phyloP scores from a whole-genome alignment of 352 stramenopile genomes.

The Globisporangium lucens region DNA sequence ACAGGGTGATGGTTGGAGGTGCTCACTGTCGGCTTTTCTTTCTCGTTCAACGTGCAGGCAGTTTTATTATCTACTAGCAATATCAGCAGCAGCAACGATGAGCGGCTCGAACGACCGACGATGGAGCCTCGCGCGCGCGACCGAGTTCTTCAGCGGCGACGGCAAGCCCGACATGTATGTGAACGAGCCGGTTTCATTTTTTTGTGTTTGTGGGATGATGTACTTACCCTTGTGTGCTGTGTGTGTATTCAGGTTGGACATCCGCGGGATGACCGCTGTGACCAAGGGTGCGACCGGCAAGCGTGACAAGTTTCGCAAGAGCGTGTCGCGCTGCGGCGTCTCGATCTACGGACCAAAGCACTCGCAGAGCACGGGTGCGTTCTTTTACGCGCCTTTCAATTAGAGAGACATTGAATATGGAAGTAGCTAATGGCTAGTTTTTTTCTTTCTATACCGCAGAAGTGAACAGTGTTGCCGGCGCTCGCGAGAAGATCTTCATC shows the following conservation, averaged over 20 bases:
- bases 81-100: slow-evolving; percentile 23
- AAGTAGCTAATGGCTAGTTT: not conserved
- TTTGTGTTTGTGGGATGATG: not conserved
- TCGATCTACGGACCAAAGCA: slow-evolving; percentile 88
- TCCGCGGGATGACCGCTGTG: slow-evolving; percentile 83
- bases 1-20: not conserved
- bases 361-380: slow-evolving; percentile 42
- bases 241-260: slow-evolving; percentile 61
- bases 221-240: too few species aligned
- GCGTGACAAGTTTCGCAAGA: slow-evolving; percentile 88
- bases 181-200: not conserved
- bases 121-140: slow-evolving; percentile 83
- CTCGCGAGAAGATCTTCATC: slow-evolving; percentile 83
- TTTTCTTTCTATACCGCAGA: slow-evolving; percentile 14
- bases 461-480: slow-evolving; percentile 26
- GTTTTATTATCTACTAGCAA: slow-evolving; percentile 8
- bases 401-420: not conserved
- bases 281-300: slow-evolving; percentile 84
- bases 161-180: slow-evolving; percentile 83
- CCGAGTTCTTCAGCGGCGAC: slow-evolving; percentile 87
- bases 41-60: not conserved
- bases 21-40: slow-evolving; percentile 5
- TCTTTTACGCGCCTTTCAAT: not conserved
- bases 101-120: slow-evolving; percentile 62
- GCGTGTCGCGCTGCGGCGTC: slow-evolving; percentile 78